Conservation (phyloP, 1,139 yeast genomes). For the Taphrina wiesneri region DNA sequence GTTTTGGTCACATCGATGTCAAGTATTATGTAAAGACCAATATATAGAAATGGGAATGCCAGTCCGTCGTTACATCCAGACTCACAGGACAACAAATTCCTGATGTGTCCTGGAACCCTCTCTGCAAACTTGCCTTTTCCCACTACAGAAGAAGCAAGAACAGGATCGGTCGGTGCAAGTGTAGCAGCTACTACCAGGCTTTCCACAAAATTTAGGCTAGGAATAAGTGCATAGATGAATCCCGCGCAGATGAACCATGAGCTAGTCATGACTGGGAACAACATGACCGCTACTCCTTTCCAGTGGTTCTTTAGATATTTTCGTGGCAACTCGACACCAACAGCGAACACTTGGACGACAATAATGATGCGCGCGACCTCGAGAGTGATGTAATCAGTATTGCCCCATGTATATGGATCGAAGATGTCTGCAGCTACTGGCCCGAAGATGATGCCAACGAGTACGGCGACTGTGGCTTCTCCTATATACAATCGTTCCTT, state of each 20-base stretch:
- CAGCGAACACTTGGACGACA: constrained; percentile 94
- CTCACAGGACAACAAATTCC: constrained; percentile 87
- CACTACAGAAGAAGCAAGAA: constrained; percentile 95
- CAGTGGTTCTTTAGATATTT: constrained; percentile 91
- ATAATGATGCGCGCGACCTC: constrained; percentile 86
- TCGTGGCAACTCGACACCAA: constrained; percentile 92
- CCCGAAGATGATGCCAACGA: constrained; percentile 88
- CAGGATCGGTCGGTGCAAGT: constrained; percentile 97
- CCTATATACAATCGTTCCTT: constrained; percentile 89
- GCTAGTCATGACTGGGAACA: constrained; percentile 88
- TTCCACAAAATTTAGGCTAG: constrained; percentile 73
- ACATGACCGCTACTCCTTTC: constrained; percentile 72
- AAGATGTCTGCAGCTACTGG: constrained; percentile 76
- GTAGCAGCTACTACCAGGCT: constrained; percentile 85
- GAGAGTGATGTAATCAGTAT: constrained; percentile 77
- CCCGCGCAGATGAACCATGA: constrained; percentile 91
- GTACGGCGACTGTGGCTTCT: constrained; percentile 89
- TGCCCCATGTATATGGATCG: constrained; percentile 87
- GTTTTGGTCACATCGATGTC: constrained; percentile 33
- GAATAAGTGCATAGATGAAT: constrained; percentile 81
- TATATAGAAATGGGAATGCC: constrained; percentile 92
- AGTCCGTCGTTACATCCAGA: constrained; percentile 98
- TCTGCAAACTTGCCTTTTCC: constrained; percentile 98
- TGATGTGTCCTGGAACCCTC: constrained; percentile 92
- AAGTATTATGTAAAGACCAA: constrained; percentile 57